These are phyloP conservation scores for Camellia japonica DNA, from an alignment of 148 eudicot genomes.

Conservation along the genomic window DNA sequence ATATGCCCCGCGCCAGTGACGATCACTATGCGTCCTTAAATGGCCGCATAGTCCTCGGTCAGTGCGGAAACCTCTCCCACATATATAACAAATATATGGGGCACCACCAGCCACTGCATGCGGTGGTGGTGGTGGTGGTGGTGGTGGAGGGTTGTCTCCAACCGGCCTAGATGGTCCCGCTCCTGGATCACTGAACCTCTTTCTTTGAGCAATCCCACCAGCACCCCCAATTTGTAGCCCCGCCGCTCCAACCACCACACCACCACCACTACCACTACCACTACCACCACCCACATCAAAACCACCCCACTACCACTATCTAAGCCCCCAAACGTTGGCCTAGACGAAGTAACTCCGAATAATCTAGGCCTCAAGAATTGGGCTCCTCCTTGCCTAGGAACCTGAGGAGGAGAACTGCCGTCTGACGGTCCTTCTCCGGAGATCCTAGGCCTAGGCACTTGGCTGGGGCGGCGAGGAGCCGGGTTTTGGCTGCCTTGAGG, in stretches of 20 bases:
- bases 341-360: too few relatives aligned
- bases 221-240: background rate
- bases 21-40: background rate
- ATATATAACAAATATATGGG: background rate
- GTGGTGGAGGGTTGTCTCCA: background rate
- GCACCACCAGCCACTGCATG: background rate
- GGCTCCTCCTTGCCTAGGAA: background rate
- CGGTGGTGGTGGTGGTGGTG: too few relatives aligned
- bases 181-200: background rate
- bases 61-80: background rate
- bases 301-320: background rate
- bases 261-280: background rate
- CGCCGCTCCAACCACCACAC: background rate
- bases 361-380: background rate
- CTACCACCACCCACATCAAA: background rate
- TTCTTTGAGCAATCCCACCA: background rate
- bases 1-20: background rate
- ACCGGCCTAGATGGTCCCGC: conserved; percentile 3
- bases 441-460: too few relatives aligned
- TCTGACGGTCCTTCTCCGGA: background rate
- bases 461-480: background rate
- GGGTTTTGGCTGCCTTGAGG: background rate
- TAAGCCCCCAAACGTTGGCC: too few relatives aligned
- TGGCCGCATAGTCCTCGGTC: conserved; percentile 3
- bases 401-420: background rate